Conservation (phyloP, 495 filamentous ascomycete species). For the Astrocystis sublimbata region DNA sequence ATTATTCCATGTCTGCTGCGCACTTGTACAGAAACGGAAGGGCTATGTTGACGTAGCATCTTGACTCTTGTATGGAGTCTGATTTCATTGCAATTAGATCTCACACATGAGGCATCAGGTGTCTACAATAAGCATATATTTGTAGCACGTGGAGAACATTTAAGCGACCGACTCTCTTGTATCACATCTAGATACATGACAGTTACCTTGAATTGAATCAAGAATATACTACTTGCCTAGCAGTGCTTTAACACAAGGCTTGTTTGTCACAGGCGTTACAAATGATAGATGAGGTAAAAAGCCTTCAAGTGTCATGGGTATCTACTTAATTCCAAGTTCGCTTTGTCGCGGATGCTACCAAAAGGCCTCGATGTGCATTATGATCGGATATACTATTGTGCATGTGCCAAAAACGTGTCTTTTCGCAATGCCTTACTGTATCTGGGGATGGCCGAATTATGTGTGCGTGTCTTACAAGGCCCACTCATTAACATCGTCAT, state of each 20-base stretch:
- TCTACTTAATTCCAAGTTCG: slow-evolving; percentile 12
- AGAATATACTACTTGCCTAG: background rate
- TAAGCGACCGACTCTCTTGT: too few species aligned
- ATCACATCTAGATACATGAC: too few species aligned
- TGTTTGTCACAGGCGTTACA: background rate
- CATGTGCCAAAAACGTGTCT: background rate
- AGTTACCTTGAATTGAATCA: too few species aligned
- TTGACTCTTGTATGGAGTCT: too few species aligned
- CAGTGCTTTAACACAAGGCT: background rate
- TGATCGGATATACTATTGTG: background rate
- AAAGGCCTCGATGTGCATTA: background rate
- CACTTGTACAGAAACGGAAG: too few species aligned
- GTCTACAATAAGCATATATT: too few species aligned
- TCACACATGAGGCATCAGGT: too few species aligned
- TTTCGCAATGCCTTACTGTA: background rate
- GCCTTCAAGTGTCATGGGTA: slow-evolving; percentile 2
- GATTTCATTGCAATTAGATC: too few species aligned
- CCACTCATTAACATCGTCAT: slow-evolving; percentile 81
- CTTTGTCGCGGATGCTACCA: background rate
- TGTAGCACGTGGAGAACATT: too few species aligned
- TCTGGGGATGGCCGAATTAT: background rate
- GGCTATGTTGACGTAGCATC: too few species aligned
- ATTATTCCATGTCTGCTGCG: too few species aligned
- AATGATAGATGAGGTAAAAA: background rate
- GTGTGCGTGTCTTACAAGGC: slow-evolving; percentile 54